Percentiles rank a stretch among this genome's conserved stretches.
These are phyloP conservation scores for Taiwanofungus camphoratus DNA, from an alignment of 1,284 basidiomycete species.

Conservation along the genomic window DNA sequence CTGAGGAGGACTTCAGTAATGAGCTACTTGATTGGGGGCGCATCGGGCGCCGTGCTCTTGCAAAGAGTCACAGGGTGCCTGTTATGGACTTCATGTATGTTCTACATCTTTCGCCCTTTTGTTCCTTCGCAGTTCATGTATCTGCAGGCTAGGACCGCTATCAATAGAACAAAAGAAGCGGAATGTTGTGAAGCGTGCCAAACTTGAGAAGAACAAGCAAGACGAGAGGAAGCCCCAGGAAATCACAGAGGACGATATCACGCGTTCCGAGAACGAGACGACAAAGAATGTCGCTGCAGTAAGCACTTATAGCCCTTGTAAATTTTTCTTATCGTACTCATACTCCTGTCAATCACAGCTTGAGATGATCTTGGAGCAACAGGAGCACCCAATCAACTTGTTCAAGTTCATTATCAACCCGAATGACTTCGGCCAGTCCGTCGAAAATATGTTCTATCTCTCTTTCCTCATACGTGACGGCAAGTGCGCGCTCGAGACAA, in stretches of 20 bases:
- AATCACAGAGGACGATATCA: slow-evolving; percentile 71
- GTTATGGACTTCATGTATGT: slow-evolving; percentile 76
- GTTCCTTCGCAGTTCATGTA: neutral
- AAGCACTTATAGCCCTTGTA: slow-evolving; percentile 17
- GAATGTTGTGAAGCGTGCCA: slow-evolving; percentile 50
- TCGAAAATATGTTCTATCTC: slow-evolving; percentile 91
- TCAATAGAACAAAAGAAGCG: slow-evolving; percentile 75
- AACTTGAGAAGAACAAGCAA: slow-evolving; percentile 67
- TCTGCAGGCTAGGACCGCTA: slow-evolving; percentile 67
- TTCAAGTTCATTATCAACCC: slow-evolving; percentile 87
- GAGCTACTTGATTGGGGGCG: slow-evolving; percentile 62
- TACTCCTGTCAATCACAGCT: slow-evolving; percentile 35
- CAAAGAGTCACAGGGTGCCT: slow-evolving; percentile 69
- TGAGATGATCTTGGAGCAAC: slow-evolving; percentile 43
- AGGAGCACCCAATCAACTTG: slow-evolving; percentile 56
- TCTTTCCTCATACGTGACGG: slow-evolving; percentile 88
- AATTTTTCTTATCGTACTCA: neutral
- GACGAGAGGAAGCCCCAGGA: slow-evolving; percentile 68
- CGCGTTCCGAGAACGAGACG: slow-evolving; percentile 74
- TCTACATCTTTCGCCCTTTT: neutral
- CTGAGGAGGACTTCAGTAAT: slow-evolving; percentile 36
- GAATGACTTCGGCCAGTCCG: slow-evolving; percentile 82
- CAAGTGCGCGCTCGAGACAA: slow-evolving; percentile 63
- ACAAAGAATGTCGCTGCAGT: slow-evolving; percentile 72
- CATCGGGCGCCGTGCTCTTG: slow-evolving; percentile 68